A percentile compares a stretch with the other conserved stretches of the same genome.
phyloP scores from a whole-genome alignment of 23 red algal species.

The Agarophyton chilense region DNA sequence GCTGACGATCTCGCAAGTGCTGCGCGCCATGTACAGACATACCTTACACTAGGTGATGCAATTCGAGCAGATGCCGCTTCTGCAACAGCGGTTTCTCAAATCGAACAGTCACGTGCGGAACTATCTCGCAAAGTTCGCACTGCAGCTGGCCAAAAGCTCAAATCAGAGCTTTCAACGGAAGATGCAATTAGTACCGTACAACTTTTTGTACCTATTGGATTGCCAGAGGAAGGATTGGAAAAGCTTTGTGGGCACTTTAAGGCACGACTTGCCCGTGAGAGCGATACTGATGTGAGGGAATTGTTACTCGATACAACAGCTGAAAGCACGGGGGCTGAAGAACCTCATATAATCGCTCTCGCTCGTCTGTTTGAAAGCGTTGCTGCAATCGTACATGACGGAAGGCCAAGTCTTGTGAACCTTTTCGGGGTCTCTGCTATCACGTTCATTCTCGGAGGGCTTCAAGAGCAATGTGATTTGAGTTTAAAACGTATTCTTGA shows the following conservation, averaged over 20 bases:
- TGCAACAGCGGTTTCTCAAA: conserved; percentile 58
- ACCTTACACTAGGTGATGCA: conserved; percentile 41
- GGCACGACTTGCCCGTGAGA: conserved; percentile 14
- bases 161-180: conserved; percentile 15
- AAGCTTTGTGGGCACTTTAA: conserved; percentile 41
- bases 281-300: conserved; percentile 49
- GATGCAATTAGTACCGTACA: conserved; percentile 44
- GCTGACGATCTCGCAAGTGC: conserved; percentile 56
- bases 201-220: conserved; percentile 77
- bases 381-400: conserved; percentile 77
- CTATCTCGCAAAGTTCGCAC: conserved; percentile 47
- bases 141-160: conserved; percentile 32
- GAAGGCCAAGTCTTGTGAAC: neutral
- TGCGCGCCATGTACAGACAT: conserved; percentile 41
- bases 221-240: conserved; percentile 51
- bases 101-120: conserved; percentile 47
- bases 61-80: conserved; percentile 56
- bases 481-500: conserved; percentile 43
- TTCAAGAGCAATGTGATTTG: conserved; percentile 73
- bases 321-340: conserved; percentile 33
- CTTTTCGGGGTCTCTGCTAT: conserved; percentile 36
- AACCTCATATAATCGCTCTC: conserved; percentile 70
- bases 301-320: conserved; percentile 26
- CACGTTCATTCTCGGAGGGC: conserved; percentile 16
- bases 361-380: conserved; percentile 88